A percentile compares a stretch with the other conserved stretches of the same genome.
Conservation (phyloP, 139 green algal genomes). For the Chlamydomonas asymmetrica region DNA sequence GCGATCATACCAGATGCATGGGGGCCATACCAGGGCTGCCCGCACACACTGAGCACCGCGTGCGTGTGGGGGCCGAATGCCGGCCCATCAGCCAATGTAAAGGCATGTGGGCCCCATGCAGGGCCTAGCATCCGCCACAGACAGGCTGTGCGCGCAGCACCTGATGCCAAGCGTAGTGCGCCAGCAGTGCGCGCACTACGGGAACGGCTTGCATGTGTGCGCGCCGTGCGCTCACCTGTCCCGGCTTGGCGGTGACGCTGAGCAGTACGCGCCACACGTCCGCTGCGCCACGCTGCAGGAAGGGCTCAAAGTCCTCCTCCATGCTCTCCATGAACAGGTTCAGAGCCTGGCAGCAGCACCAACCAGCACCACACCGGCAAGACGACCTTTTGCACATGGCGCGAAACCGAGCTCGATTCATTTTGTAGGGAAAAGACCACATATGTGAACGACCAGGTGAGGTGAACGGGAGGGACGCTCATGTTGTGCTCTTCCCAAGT, state of each 20-base stretch:
- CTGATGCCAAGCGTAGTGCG: too few species aligned
- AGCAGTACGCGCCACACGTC: conserved; percentile 91
- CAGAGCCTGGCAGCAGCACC: conserved; percentile 4
- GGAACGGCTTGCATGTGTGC: not conserved
- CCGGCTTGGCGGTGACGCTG: conserved; percentile 39
- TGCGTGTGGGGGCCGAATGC: too few species aligned
- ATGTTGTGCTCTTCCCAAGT: not conserved
- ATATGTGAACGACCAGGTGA: conserved; percentile 25
- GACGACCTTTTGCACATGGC: not conserved
- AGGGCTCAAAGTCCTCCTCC: conserved; percentile 95
- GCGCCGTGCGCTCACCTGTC: conserved; percentile 52
- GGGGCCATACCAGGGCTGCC: too few species aligned
- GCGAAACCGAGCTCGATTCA: too few species aligned
- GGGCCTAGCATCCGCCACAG: too few species aligned
- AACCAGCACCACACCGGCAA: conserved; percentile 25
- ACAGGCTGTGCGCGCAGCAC: too few species aligned
- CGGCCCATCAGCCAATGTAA: too few species aligned
- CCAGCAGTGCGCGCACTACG: too few species aligned
- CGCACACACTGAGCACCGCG: too few species aligned
- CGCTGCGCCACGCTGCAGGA: conserved; percentile 77
- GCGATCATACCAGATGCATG: too few species aligned
- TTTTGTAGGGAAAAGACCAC: too few species aligned
- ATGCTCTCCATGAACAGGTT: conserved; percentile 92
- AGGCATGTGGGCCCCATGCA: too few species aligned
- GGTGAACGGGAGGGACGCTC: conserved; percentile 2